phyloP scores from a whole-genome alignment of 257 asterid genomes.

The Verbascum thapsus region DNA sequence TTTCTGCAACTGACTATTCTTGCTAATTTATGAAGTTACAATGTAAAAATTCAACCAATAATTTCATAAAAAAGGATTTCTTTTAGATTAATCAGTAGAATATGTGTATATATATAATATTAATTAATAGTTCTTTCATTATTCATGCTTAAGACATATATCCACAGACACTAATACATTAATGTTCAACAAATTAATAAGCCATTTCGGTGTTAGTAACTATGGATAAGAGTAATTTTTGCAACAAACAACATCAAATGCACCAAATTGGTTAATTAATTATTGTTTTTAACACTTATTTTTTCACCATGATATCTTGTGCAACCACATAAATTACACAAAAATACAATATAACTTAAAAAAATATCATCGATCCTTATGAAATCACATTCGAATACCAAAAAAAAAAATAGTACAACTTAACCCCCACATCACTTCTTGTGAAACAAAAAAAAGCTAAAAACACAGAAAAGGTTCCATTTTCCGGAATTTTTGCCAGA shows the following conservation, averaged over 20 bases:
- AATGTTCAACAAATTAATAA: constrained; percentile 3
- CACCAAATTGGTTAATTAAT: too few relatives aligned
- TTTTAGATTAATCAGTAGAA: too few relatives aligned
- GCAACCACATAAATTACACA: constrained; percentile 22
- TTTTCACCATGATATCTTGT: constrained; percentile 4
- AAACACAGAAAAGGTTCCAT: background rate
- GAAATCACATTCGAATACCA: too few relatives aligned
- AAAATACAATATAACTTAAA: too few relatives aligned
- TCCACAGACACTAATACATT: constrained; percentile 8
- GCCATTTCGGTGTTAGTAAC: background rate
- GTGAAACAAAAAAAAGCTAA: too few relatives aligned
- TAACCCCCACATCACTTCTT: too few relatives aligned
- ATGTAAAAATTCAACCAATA: background rate
- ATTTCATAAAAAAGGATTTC: constrained; percentile 1
- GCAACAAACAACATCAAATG: constrained; percentile 26
- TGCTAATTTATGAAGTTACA: background rate
- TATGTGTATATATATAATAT: too few relatives aligned
- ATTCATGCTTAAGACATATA: background rate
- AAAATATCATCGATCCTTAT: too few relatives aligned
- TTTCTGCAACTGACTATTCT: background rate
- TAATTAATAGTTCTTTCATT: background rate
- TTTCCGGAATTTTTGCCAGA: constrained; percentile 26
- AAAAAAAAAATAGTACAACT: too few relatives aligned
- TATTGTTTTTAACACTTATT: background rate
- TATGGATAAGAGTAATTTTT: constrained; percentile 21